These are phyloP conservation scores for Diaporthe sp. DNA, from an alignment of 2,329 filamentous ascomycete species.

Conservation along the genomic window DNA sequence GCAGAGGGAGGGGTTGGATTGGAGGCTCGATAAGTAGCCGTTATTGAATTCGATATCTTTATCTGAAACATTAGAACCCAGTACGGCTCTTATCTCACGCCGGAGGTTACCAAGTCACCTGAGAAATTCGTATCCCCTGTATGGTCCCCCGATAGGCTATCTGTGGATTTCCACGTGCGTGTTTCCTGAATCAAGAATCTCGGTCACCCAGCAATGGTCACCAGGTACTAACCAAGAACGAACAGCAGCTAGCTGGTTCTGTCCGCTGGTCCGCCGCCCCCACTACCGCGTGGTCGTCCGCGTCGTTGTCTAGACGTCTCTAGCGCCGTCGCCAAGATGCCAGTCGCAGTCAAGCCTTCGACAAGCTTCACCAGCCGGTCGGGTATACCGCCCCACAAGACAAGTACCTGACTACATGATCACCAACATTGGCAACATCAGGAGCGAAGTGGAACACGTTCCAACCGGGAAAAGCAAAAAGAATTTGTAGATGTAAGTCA, in stretches of 20 bases:
- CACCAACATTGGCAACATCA: not conserved
- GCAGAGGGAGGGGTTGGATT: not conserved
- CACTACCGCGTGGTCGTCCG: not conserved
- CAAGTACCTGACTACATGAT: not conserved
- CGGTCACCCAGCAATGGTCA: not conserved
- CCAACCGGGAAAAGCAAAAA: no score
- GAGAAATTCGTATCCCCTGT: not conserved
- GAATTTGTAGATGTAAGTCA: not conserved
- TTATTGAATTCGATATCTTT: not conserved
- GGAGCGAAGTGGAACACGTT: not conserved
- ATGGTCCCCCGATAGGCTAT: not conserved
- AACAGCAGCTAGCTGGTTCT: not conserved
- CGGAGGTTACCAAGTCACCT: no score
- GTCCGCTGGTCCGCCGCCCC: not conserved
- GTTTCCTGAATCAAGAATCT: no score
- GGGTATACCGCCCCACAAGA: not conserved
- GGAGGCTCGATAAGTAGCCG: not conserved
- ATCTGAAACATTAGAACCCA: not conserved
- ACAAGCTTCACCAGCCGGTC: constrained; percentile 18
- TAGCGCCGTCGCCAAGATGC: constrained; percentile 17
- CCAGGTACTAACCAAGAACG: not conserved
- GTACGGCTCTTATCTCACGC: not conserved
- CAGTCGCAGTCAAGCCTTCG: constrained; percentile 10
- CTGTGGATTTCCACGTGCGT: no score
- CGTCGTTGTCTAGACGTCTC: constrained; percentile 5